Evolutionary conservation across 768 basidiomycete species (phyloP).

Genomic region (Auriscalpium microsporum): DNA sequence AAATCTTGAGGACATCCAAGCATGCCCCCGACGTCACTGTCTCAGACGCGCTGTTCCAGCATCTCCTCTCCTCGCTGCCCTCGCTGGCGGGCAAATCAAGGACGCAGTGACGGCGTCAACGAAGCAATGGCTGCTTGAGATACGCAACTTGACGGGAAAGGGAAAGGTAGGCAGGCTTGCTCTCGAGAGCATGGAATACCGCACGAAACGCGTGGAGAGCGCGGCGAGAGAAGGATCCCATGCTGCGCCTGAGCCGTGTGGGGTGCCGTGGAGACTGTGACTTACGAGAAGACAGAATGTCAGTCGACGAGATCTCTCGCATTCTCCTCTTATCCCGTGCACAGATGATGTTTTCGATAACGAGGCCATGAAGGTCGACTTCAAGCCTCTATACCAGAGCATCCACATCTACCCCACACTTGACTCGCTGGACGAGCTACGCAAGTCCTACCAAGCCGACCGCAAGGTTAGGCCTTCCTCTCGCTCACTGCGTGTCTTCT

Average conservation of each 20-base stretch:
- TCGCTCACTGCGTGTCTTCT: not conserved
- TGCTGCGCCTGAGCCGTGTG: constrained; percentile 66
- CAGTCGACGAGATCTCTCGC: not conserved
- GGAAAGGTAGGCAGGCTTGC: constrained; percentile 83
- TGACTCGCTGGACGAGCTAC: constrained; percentile 84
- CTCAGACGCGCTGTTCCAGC: constrained; percentile 86
- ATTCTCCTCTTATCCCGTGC: constrained; percentile 9
- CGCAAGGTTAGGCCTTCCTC: constrained; percentile 52
- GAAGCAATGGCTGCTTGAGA: constrained; percentile 96
- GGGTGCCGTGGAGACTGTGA: constrained; percentile 90
- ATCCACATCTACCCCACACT: constrained; percentile 94
- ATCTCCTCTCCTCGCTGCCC: constrained; percentile 86
- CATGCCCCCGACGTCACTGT: constrained; percentile 82
- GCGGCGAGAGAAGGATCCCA: constrained; percentile 76
- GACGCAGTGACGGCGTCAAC: constrained; percentile 90
- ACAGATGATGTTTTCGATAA: constrained; percentile 89
- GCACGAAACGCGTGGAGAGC: constrained; percentile 77
- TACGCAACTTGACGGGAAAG: constrained; percentile 79
- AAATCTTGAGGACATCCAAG: constrained; percentile 96
- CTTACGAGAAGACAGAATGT: constrained; percentile 88
- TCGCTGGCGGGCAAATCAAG: constrained; percentile 82
- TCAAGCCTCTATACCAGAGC: constrained; percentile 91
- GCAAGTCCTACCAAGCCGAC: constrained; percentile 93
- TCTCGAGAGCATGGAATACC: constrained; percentile 80
- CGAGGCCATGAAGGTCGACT: constrained; percentile 81